These are phyloP conservation scores for Colletotrichum simmondsii DNA, from an alignment of 2,329 filamentous ascomycete species.

Conservation along the genomic window DNA sequence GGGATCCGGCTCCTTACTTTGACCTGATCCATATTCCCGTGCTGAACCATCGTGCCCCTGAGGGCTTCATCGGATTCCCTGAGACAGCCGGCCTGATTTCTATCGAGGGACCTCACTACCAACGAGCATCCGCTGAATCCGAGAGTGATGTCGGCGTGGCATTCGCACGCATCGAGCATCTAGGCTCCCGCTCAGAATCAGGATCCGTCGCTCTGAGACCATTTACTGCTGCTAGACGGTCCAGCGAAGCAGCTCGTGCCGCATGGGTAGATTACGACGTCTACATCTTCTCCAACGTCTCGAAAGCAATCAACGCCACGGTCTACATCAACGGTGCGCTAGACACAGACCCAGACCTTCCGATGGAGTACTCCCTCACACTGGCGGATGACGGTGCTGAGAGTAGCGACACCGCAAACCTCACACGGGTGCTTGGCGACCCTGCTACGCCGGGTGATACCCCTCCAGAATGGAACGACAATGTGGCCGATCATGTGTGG, in stretches of 20 bases:
- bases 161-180: slow-evolving; percentile 5
- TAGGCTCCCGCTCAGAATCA: slow-evolving; percentile 32
- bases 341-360: slow-evolving; percentile 58
- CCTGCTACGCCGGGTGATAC: slow-evolving; percentile 53
- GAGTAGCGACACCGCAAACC: slow-evolving; percentile 40
- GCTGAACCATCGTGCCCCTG: slow-evolving; percentile 13
- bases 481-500: slow-evolving; percentile 60
- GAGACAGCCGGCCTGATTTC: slow-evolving; percentile 35
- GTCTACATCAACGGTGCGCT: slow-evolving; percentile 47
- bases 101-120: slow-evolving; percentile 36
- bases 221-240: slow-evolving; percentile 4
- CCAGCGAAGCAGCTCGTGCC: not conserved
- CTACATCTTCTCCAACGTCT: slow-evolving; percentile 38
- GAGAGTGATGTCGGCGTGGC: not conserved
- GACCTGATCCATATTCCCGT: slow-evolving; percentile 32
- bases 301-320: slow-evolving; percentile 35
- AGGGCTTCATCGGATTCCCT: slow-evolving; percentile 35
- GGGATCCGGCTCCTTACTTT: slow-evolving; percentile 22
- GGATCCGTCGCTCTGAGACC: slow-evolving; percentile 27
- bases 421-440: slow-evolving; percentile 45
- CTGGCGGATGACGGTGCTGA: slow-evolving; percentile 46
- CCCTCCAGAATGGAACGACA: slow-evolving; percentile 57
- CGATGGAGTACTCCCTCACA: slow-evolving; percentile 58
- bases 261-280: slow-evolving; percentile 42
- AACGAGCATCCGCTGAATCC: slow-evolving; percentile 11